Conservation (phyloP, 192 early-diverging fungal genomes). For the Podila verticillata region DNA sequence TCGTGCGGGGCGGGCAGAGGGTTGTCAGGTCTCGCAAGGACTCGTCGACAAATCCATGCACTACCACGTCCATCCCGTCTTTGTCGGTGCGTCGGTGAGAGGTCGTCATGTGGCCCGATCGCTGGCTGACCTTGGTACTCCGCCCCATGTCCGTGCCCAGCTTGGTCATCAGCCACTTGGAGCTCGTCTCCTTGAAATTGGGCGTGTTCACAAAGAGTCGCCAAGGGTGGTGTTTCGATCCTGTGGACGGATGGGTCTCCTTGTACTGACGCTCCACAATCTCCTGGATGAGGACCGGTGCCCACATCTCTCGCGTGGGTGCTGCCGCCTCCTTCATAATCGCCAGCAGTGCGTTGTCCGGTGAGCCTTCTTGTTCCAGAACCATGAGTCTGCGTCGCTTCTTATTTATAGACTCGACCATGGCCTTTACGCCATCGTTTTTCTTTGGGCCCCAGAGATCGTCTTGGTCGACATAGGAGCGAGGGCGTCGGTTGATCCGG, state of each 20-base stretch:
- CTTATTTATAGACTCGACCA: slow-evolving; percentile 12
- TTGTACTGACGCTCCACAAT: slow-evolving; percentile 22
- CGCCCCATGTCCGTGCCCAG: slow-evolving; percentile 34
- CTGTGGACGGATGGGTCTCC: background rate
- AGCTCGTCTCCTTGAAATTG: slow-evolving; percentile 19
- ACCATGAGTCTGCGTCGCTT: slow-evolving; percentile 33
- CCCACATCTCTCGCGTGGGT: slow-evolving; percentile 33
- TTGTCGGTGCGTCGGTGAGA: slow-evolving; percentile 10
- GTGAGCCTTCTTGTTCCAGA: slow-evolving; percentile 29
- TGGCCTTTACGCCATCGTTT: slow-evolving; percentile 13
- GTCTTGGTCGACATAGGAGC: background rate
- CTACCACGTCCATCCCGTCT: slow-evolving; percentile 24
- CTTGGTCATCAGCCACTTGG: slow-evolving; percentile 44
- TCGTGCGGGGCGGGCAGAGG: slow-evolving; percentile 17
- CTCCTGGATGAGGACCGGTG: slow-evolving; percentile 19
- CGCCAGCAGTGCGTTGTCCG: slow-evolving; percentile 25
- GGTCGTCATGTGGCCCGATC: slow-evolving; percentile 36
- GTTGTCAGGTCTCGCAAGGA: slow-evolving; percentile 23
- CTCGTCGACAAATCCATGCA: slow-evolving; percentile 25
- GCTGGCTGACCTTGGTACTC: slow-evolving; percentile 16
- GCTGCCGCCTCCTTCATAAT: slow-evolving; percentile 29
- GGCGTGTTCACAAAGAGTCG: slow-evolving; percentile 37
- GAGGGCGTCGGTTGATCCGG: background rate
- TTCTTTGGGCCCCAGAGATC: background rate
- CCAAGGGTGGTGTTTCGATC: slow-evolving; percentile 12